These are phyloP conservation scores for Colletotrichum sp. DNA, from an alignment of 2,329 filamentous ascomycete species.

Conservation along the genomic window DNA sequence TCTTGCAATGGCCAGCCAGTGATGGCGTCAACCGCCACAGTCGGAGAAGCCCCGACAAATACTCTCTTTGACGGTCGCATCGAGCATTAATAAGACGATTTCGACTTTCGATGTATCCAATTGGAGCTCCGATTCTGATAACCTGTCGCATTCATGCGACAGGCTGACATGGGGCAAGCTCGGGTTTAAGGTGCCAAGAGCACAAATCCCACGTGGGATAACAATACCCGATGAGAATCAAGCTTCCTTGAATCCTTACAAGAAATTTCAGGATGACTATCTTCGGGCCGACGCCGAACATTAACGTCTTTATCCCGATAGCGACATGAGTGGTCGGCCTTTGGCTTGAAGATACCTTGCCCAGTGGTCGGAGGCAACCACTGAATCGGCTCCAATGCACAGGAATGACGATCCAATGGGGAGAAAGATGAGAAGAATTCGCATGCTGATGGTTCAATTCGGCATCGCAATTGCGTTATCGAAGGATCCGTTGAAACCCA, in stretches of 20 bases:
- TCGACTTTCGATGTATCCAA: not conserved
- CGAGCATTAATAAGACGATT: not conserved
- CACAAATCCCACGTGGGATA: not conserved
- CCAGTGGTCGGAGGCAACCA: not conserved
- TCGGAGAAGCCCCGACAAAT: not conserved
- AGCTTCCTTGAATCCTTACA: not conserved
- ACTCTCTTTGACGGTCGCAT: not conserved
- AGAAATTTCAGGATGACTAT: not conserved
- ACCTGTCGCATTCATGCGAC: not conserved
- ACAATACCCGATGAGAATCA: not conserved
- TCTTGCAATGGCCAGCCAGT: not conserved
- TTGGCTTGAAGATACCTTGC: not conserved
- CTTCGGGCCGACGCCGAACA: not conserved
- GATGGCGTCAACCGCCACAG: conserved; percentile 1
- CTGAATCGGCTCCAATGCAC: not conserved
- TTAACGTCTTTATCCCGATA: not conserved
- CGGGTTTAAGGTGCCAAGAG: not conserved
- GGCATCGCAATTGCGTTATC: not conserved
- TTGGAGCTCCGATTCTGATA: not conserved
- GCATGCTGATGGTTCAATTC: not conserved
- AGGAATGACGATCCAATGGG: not conserved
- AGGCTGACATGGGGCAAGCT: not conserved
- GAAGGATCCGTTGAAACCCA: not conserved
- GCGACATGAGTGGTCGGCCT: not conserved
- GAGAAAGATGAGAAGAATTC: not conserved